phyloP scores from a whole-genome alignment of 345 rosid genomes.

The Salix exigua region DNA sequence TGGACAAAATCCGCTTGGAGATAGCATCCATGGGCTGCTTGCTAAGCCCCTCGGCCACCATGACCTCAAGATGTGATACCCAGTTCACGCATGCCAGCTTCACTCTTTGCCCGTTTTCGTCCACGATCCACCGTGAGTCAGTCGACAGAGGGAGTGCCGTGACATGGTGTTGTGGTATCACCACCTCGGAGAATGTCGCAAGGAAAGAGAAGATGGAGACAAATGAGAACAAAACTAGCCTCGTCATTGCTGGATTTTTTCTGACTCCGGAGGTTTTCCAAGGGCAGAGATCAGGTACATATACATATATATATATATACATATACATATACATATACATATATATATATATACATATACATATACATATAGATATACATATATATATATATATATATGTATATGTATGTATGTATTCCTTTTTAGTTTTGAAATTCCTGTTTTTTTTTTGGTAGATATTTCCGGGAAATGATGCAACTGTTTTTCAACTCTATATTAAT shows the following conservation, averaged over 20 bases:
- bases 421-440: too few relatives aligned
- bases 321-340: neutral
- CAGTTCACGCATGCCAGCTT: constrained; percentile 38
- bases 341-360: neutral
- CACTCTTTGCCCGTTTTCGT: constrained; percentile 25
- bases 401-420: too few relatives aligned
- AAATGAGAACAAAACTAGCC: neutral
- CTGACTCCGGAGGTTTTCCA: neutral
- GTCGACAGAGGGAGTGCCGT: constrained; percentile 27
- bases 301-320: neutral
- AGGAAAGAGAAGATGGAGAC: neutral
- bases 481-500: too few relatives aligned
- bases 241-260: neutral
- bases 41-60: constrained; percentile 47
- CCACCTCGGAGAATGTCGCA: neutral
- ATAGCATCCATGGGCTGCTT: constrained; percentile 32
- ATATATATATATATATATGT: neutral
- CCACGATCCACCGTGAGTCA: constrained; percentile 30
- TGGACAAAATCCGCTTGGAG: constrained; percentile 15
- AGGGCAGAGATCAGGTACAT: neutral
- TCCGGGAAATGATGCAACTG: too few relatives aligned
- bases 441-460: too few relatives aligned
- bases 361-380: neutral
- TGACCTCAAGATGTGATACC: constrained; percentile 32
- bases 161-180: neutral